Evolutionary conservation across 148 eudicot genomes (phyloP), one percentile per base, ranked within the genome.

Genomic region (Camellia granthamiana): DNA sequence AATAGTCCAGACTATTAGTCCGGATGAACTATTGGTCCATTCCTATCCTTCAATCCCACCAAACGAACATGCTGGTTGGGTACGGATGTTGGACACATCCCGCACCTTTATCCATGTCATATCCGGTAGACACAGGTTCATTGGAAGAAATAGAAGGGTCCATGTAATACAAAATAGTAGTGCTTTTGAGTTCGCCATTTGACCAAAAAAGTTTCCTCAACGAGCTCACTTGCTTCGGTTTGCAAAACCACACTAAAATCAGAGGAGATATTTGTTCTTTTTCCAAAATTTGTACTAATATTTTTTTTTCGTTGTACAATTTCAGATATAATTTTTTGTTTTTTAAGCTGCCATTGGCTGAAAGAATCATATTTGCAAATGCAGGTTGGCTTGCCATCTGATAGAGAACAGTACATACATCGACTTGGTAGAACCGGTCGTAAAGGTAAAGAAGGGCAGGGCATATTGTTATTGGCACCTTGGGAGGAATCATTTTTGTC

Each of bases 341-440:
- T 69, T n/a, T 70, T 9, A 0, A 38, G 23, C 11, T 67, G 52
- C 56, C 41, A 59, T n/a, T 75, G 19, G 21, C n/a, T 74, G 77
- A 74, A 74, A 23, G 66, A 59, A 54, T 54, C n/a, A 5, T 49
- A 67, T 67, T 69, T 76, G 73, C 18, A 60, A 56, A 54, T 87
- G 83, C 79, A 96, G 99, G 74, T 96, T 61, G 99, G 99, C 54
- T 54, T 93, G 81, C 99, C 99, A 23, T 70, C 99, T 62, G 97
- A 86, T 85, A 96, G 85, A 84, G 95, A 88, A 82, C 99, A 96
- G 74, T 96, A 96, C 77, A 92, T 96, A 68, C 99, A 96, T 85
- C 91, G 99, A 66, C 94, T 96, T 81, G 99, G 99, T 62, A 88
- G 99, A 93, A 96, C 99, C 3, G 99, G 99, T 7, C 91, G 99